phyloP scores from a whole-genome alignment of 208 protist species.

The Novymonas esmeraldas region DNA sequence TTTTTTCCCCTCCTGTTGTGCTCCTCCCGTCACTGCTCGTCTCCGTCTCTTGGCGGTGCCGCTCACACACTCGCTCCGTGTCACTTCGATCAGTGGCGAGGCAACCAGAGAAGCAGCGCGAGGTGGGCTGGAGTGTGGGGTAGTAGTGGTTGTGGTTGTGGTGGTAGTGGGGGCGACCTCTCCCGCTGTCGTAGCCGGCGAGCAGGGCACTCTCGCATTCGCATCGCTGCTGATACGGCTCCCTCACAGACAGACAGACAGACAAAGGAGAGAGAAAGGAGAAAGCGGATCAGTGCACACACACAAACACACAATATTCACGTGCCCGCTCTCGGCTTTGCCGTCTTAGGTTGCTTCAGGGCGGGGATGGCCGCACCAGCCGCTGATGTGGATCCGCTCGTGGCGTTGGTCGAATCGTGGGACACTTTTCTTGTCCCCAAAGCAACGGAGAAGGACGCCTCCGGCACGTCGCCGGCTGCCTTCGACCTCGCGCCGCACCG shows the following conservation, averaged over 20 bases:
- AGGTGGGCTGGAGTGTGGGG: no score
- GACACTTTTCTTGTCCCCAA: constrained; percentile 30
- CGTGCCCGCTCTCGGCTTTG: not conserved
- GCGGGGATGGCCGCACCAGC: not conserved
- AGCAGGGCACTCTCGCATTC: no score
- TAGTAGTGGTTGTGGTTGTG: no score
- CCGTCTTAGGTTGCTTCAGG: not conserved
- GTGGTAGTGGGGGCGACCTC: no score
- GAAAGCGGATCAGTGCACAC: not conserved
- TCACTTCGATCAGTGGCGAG: no score
- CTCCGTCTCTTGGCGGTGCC: not conserved
- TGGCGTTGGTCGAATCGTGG: constrained; percentile 38
- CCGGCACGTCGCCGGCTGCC: not conserved
- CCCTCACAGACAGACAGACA: not conserved
- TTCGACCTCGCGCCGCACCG: not conserved
- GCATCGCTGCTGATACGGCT: no score
- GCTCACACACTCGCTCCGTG: no score
- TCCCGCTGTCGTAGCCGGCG: no score
- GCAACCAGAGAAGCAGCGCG: no score
- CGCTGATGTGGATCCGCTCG: constrained; percentile 28
- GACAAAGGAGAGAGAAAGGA: not conserved
- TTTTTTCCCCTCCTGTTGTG: not conserved
- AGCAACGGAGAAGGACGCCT: not conserved
- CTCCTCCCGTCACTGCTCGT: not conserved
- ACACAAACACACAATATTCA: not conserved